phyloP scores from a whole-genome alignment of 441 rosid species.

The Aleurites moluccanus region DNA sequence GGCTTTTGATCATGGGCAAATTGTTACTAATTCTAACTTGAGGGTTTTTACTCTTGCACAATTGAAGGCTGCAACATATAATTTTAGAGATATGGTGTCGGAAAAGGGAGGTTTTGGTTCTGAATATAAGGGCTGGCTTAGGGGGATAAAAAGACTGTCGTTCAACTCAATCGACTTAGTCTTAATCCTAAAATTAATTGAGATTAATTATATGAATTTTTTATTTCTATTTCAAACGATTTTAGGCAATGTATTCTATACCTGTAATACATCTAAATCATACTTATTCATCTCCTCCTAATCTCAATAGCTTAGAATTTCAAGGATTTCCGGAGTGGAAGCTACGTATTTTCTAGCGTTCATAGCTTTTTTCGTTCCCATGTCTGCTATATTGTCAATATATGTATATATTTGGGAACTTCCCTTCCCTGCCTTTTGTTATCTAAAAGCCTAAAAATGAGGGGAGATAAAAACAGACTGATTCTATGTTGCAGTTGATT shows the following conservation, averaged over 20 bases:
- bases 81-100: slow-evolving; percentile 7
- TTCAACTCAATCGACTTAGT: too few species aligned
- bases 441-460: not conserved
- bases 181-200: too few species aligned
- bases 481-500: too few species aligned
- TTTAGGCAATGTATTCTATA: too few species aligned
- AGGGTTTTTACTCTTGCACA: not conserved
- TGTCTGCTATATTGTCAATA: too few species aligned
- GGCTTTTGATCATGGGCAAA: not conserved
- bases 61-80: slow-evolving; percentile 11
- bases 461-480: not conserved
- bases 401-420: not conserved
- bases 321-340: not conserved
- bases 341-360: not conserved
- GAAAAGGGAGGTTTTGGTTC: slow-evolving; percentile 8
- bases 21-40: not conserved
- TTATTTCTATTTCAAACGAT: too few species aligned
- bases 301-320: too few species aligned
- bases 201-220: too few species aligned
- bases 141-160: not conserved
- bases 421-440: not conserved
- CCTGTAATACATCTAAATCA: too few species aligned
- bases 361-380: too few species aligned
- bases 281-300: too few species aligned
- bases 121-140: slow-evolving; percentile 1